Evolutionary conservation across 306 rosid genomes (phyloP).

Genomic region (Boehmeria nivea): DNA sequence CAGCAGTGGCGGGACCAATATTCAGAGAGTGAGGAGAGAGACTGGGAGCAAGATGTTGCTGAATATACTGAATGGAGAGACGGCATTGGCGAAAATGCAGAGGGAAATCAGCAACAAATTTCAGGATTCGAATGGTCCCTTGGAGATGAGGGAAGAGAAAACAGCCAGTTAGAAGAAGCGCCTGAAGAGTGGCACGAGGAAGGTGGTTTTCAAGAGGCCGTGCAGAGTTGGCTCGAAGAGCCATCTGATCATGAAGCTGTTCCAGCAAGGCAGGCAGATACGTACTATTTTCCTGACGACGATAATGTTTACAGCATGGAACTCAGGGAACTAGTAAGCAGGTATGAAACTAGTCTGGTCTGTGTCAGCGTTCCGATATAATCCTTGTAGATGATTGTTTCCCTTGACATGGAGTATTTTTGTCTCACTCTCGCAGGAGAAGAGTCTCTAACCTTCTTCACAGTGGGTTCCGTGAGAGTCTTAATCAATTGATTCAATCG

Average conservation of each 20-base stretch:
- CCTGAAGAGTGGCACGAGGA: constrained; percentile 73
- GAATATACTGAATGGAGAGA: constrained; percentile 42
- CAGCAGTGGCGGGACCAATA: constrained; percentile 45
- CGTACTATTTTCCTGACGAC: constrained; percentile 75
- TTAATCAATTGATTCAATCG: constrained; percentile 82
- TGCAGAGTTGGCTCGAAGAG: constrained; percentile 78
- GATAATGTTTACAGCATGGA: constrained; percentile 72
- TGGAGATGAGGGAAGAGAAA: constrained; percentile 53
- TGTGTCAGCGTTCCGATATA: constrained; percentile 16
- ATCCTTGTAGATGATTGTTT: constrained; percentile 14
- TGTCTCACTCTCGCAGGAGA: constrained; percentile 56
- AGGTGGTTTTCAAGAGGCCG: constrained; percentile 73
- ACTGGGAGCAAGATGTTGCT: constrained; percentile 37
- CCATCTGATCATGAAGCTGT: constrained; percentile 57
- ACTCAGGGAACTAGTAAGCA: constrained; percentile 86
- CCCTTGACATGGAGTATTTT: neutral
- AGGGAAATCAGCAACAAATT: constrained; percentile 41
- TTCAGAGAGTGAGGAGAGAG: constrained; percentile 43
- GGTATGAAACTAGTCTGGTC: constrained; percentile 36
- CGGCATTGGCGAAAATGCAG: constrained; percentile 32
- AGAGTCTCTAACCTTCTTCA: constrained; percentile 93
- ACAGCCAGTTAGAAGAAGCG: constrained; percentile 47
- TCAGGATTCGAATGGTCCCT: constrained; percentile 54
- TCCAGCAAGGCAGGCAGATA: constrained; percentile 51
- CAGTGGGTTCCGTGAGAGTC: constrained; percentile 92